A percentile compares a stretch with the other conserved stretches of the same genome.
Conservation (phyloP, 306 rosid genomes). For the Dicorynia guianensis region DNA sequence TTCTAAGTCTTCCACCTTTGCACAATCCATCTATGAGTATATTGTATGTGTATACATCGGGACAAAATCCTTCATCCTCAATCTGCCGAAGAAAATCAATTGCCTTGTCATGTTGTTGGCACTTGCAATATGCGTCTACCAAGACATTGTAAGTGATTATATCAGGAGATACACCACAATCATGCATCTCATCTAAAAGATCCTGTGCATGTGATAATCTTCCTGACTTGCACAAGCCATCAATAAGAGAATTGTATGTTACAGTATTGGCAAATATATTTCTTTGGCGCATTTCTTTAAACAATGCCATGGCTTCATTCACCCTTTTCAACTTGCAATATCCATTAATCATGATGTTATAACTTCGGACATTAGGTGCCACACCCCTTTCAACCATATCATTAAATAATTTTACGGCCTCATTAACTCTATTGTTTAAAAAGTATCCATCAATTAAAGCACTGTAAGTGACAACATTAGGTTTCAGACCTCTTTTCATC, state of each 20-base stretch:
- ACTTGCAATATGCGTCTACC: no score
- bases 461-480: not conserved
- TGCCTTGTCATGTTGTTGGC: no score
- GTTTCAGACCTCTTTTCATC: not conserved
- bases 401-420: not conserved
- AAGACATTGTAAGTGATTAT: no score
- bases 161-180: no score
- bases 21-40: no score
- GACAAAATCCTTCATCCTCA: no score
- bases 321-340: not conserved
- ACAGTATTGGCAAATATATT: no score
- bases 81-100: no score
- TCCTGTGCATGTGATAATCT: no score
- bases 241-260: not conserved
- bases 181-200: no score
- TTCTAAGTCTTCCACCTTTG: not conserved
- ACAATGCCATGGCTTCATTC: not conserved
- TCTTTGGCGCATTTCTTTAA: not conserved
- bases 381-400: not conserved
- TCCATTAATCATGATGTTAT: not conserved
- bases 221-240: not conserved
- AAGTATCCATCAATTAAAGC: constrained; percentile 30
- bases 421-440: not conserved
- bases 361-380: not conserved
- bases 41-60: no score